Evolutionary conservation across 371 early-diverging fungal genomes (phyloP), one percentile per base, ranked within the genome.

Genomic region (Parasitella parasitica): DNA sequence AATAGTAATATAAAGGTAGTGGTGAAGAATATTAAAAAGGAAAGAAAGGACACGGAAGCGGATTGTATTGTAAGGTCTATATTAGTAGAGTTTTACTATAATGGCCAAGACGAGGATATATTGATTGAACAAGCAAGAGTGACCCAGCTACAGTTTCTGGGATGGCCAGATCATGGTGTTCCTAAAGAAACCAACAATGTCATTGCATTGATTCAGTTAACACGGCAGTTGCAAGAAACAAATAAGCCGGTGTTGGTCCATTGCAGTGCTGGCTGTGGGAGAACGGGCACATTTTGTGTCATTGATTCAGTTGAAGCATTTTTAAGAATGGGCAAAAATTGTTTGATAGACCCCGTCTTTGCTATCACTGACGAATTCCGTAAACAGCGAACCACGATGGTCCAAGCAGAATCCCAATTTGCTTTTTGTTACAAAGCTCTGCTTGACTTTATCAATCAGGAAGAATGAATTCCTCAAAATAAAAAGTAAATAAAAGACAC

Each of bases 191-290:
- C 89, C 7, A 43, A 67, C 2, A 69, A 69, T 22, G 61, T 89
- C 13, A 65, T 83, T 24, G 67, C 69, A 4, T 70, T 89, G 9
- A 61, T 85, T 22, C 46, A 53, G 11, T 61, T 81, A 11, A 70
- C 76, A 3, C 71, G 81, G 54, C 63, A 72, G 24, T 59, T 66
- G 6, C 69, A 74, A 30, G 34, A 37, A 11, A 36, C 38, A 22
- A 57, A 64, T 4, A 68, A 72, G 18, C 91, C 92, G 0, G 72
- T 76, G 5, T 41, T 78, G 24, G 92, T 97, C 0, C 99, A 98
- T 69, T 98, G 99, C 64, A 86, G 89, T 27, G 99, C 99, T 3
- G 99, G 99, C 0, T 94, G 95, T 51, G 99, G 99, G 6, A 84
- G 99, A 48, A 94, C 97, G 0, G 99, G 97, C 0, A 90, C 93